Base-by-base conservation (phyloP, 495 filamentous ascomycete species). In the Penicillium robsamsonii region DNA sequence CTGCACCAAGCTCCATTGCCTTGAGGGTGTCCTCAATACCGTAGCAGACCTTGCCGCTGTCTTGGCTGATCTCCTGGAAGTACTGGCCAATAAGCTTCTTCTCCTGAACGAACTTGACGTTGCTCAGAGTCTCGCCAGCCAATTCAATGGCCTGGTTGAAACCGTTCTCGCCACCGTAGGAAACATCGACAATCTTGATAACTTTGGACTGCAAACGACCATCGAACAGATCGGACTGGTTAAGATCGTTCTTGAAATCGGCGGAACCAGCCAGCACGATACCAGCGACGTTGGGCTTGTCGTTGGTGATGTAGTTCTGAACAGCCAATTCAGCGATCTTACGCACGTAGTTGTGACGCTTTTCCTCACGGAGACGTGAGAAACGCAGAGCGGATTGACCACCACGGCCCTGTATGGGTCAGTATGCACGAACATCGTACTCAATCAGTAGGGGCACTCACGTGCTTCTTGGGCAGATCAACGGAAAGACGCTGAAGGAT, bases 81-180 rank as follows among this genome's bases (percentile, higher is more conserved):
- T 98, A 98, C 65, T 87, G 91, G 66, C 91, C 90, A 68, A 98
- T 98, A 49, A 98, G 83, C 80, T 96, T 97, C 88, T 98, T 98
- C 82, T 98, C 94, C 74, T 98, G 94, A 71, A 98, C 96, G 74
- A 98, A 98, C 74, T 98, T 98, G 79, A 98, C 94, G 63, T 96
- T 97, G 74, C 91, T 87, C 45, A 98, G 81, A n/a, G 94, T 97
- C 80, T 98, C 95, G 12, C 90, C 80, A 29, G 94, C 86, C 63
- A 98, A 74, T 67, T 97, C 94, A 59, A 98, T 98, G 51, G 94
- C 94, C 77, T 98, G 95, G 79, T 97, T 98, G 81, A 98, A 98
- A 17, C 94, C 94, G 78, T 97, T 97, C 77, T 98, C 95, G 60
- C 94, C 94, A 68, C 94, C 94, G 65, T 98, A 97, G 12, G 93